Conservation (phyloP, 805 yeast species). For the Candida nanaspora region DNA sequence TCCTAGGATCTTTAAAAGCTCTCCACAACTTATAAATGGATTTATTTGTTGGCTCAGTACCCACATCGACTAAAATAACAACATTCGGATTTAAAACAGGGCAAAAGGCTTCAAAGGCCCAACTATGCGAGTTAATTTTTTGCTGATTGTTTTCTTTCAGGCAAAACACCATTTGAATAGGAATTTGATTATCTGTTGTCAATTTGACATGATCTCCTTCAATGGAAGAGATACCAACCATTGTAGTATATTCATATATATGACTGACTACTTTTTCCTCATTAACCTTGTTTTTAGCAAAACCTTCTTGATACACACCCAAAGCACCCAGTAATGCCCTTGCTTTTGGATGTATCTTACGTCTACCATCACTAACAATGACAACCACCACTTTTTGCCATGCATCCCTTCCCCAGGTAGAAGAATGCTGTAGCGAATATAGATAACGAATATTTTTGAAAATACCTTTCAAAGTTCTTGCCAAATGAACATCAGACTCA, state of each 20-base stretch:
- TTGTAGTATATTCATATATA: conserved; percentile 87
- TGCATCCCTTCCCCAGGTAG: conserved; percentile 89
- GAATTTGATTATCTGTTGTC: conserved; percentile 58
- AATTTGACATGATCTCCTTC: conserved; percentile 53
- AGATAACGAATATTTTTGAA: conserved; percentile 80
- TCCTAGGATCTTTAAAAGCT: conserved; percentile 67
- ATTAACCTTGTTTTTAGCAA: conserved; percentile 86
- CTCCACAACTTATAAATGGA: conserved; percentile 88
- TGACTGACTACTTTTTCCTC: conserved; percentile 78
- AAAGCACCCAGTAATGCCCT: conserved; percentile 75
- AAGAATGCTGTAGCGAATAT: conserved; percentile 51
- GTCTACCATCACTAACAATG: conserved; percentile 88
- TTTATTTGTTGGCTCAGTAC: conserved; percentile 82
- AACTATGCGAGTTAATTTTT: conserved; percentile 91
- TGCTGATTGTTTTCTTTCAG: conserved; percentile 82
- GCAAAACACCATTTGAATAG: conserved; percentile 85
- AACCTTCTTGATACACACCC: conserved; percentile 93
- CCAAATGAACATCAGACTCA: conserved; percentile 76
- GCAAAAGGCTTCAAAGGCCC: conserved; percentile 94
- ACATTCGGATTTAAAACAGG: conserved; percentile 76
- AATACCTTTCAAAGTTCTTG: conserved; percentile 83
- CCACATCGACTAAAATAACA: conserved; percentile 84
- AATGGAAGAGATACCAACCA: conserved; percentile 74
- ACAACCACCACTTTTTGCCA: conserved; percentile 93
- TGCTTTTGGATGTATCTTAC: conserved; percentile 71